A percentile compares a stretch with the other conserved stretches of the same genome.
phyloP scores from a whole-genome alignment of 2,329 filamentous ascomycete genomes.

The Ceratocystis cubensis region DNA sequence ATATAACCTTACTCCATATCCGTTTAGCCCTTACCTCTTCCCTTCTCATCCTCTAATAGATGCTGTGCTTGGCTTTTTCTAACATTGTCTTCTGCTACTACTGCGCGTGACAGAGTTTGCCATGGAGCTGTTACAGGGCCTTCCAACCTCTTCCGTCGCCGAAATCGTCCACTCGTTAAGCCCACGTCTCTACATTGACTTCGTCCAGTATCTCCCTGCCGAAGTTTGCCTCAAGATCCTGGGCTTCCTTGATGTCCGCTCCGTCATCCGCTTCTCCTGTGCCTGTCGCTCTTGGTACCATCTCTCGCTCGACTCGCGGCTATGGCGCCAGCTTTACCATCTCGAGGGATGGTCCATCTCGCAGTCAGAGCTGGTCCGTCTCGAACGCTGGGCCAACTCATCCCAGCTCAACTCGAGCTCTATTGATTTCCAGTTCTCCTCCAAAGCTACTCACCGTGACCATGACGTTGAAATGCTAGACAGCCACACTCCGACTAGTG shows the following conservation, averaged over 20 bases:
- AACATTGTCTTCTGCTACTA: background rate
- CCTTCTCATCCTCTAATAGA: background rate
- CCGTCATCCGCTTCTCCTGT: slow-evolving; percentile 64
- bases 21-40: background rate
- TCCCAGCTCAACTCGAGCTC: slow-evolving; percentile 15
- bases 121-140: slow-evolving; percentile 61
- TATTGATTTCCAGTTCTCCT: slow-evolving; percentile 19
- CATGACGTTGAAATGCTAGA: slow-evolving; percentile 24
- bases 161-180: slow-evolving; percentile 69
- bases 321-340: slow-evolving; percentile 77
- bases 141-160: slow-evolving; percentile 69
- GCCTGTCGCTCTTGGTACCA: slow-evolving; percentile 73
- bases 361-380: slow-evolving; percentile 44
- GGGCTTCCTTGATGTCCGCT: slow-evolving; percentile 68
- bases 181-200: slow-evolving; percentile 84
- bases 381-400: slow-evolving; percentile 20
- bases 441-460: background rate
- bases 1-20: background rate
- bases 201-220: slow-evolving; percentile 69
- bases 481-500: background rate
- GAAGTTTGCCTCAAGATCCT: slow-evolving; percentile 88
- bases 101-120: slow-evolving; percentile 51
- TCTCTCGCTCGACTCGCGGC: slow-evolving; percentile 64
- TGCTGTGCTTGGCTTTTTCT: slow-evolving; percentile 2
- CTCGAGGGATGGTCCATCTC: slow-evolving; percentile 77